Evolutionary conservation across 805 yeast genomes (phyloP).

Genomic region (Candida ponderosae): DNA sequence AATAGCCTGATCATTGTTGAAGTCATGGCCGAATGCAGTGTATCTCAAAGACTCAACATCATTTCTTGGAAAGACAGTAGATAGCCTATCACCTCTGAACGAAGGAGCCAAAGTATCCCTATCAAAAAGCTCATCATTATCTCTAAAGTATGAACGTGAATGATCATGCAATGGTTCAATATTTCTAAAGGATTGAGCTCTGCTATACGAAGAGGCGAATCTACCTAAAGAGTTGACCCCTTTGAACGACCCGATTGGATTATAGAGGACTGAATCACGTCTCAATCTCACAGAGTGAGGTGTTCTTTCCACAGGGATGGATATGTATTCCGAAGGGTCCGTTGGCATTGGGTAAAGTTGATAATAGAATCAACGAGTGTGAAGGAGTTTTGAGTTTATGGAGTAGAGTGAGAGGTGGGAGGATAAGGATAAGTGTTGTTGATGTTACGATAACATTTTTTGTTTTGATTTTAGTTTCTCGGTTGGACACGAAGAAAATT

Average conservation of each 20-base stretch:
- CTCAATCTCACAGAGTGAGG: conserved; percentile 18
- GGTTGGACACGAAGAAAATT: too few relatives aligned
- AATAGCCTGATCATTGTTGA: conserved; percentile 23
- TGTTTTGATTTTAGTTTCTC: too few relatives aligned
- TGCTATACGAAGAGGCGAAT: conserved; percentile 69
- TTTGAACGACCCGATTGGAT: conserved; percentile 50
- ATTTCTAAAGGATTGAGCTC: conserved; percentile 71
- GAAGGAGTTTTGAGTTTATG: too few relatives aligned
- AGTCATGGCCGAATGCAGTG: conserved; percentile 11
- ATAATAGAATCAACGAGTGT: too few relatives aligned
- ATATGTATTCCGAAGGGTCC: conserved; percentile 1
- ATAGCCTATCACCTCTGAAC: conserved; percentile 52
- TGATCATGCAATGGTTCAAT: conserved; percentile 33
- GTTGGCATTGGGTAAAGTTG: too few relatives aligned
- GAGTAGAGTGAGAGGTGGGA: too few relatives aligned
- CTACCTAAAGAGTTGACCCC: conserved; percentile 65
- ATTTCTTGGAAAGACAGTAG: conserved; percentile 38
- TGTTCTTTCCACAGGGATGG: conserved; percentile 15
- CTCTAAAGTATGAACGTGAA: conserved; percentile 56
- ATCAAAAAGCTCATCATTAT: conserved; percentile 59
- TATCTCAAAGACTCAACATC: conserved; percentile 23
- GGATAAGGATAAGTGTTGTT: too few relatives aligned
- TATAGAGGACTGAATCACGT: conserved; percentile 31
- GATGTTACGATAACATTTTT: too few relatives aligned
- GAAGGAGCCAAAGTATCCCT: conserved; percentile 65